A percentile compares a stretch with the other conserved stretches of the same genome.
Conservation (phyloP, 78 protist genomes). For the Chrysochromulina parva region DNA sequence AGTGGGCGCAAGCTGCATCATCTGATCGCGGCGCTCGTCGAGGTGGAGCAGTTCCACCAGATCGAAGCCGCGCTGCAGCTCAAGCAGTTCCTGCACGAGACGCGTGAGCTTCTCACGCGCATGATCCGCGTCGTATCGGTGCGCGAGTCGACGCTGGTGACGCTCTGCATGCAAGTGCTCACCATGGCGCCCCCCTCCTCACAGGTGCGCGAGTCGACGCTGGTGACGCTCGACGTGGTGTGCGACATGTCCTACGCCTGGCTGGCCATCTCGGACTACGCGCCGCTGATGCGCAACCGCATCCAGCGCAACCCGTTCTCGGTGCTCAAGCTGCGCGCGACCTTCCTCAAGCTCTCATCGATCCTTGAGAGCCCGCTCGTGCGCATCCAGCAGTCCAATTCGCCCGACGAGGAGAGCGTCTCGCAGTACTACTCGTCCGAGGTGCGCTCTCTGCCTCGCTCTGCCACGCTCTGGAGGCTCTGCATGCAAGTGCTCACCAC, state of each 20-base stretch:
- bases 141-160: not conserved
- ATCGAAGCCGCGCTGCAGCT: conserved; percentile 84
- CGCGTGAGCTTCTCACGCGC: conserved; percentile 69
- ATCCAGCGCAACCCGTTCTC: conserved; percentile 59
- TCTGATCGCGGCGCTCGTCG: conserved; percentile 85
- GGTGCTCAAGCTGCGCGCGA: conserved; percentile 84
- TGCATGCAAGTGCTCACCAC: too few relatives aligned
- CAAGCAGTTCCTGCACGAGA: conserved; percentile 81
- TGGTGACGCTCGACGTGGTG: conserved; percentile 28
- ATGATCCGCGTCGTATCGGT: conserved; percentile 82
- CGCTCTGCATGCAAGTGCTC: not conserved
- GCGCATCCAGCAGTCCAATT: conserved; percentile 80
- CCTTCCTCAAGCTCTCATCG: conserved; percentile 92
- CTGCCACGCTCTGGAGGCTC: too few relatives aligned
- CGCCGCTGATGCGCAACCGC: conserved; percentile 61
- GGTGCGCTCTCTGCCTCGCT: too few relatives aligned
- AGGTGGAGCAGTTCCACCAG: conserved; percentile 48
- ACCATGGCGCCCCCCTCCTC: conserved; percentile 23
- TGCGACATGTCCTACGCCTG: conserved; percentile 26
- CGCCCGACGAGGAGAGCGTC: conserved; percentile 83
- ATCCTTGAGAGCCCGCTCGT: conserved; percentile 89
- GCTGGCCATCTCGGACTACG: conserved; percentile 9
- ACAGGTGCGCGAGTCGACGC: conserved; percentile 75
- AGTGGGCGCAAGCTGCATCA: conserved; percentile 88
- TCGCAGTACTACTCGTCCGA: conserved; percentile 87